Base-by-base conservation (phyloP, 306 rosid species). In the Vicia faba region DNA sequence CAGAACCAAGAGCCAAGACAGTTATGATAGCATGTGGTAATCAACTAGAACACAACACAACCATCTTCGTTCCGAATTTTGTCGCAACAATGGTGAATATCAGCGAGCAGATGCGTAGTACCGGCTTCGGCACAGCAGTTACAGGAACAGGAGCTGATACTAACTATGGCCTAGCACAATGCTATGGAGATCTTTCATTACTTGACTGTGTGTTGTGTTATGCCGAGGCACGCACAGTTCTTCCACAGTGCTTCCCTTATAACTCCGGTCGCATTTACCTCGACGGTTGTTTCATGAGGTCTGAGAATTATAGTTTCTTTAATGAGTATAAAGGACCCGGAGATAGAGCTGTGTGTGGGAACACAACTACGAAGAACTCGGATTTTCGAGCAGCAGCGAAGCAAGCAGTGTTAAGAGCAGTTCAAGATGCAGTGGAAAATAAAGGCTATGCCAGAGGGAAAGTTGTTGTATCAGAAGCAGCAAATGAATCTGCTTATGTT, bases 251-350 rank as follows among this genome's bases (percentile, higher is more conserved):
- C 79, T 88, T 68, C 78, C 96, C 95, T 68, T 77, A 41, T 64
- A 93, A 73, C 68, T 74, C 84, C 2, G 95, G 95, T 18, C 85
- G 96, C 25, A 82, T 93, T 67, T 88, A 61, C 82, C 86, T 89
- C 5, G 98, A 89, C 44, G 98, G 98, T 13, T 93, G 98, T 85
- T 93, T 87, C 86, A 86, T 93, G 98, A 86, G 98, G 73, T 80
- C 88, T 5, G 91, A 75, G 66, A 89, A 93, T 44, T 93, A 88
- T 73, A 84, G 87, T 72, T 93, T 93, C 64, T 86, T 70, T 56
- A 50, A 76, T 5, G 95, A 89, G 80, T 86, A 72, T 14, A 15
- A 0, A 14, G 98, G 95, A 44, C 75, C 83, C 4, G 71, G 60
- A 18, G 98, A 93, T 57, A 75, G 4, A 45, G 75, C 81, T 13